Percentiles rank a stretch among this genome's conserved stretches.
Evolutionary conservation across 1,284 basidiomycete genomes (phyloP).

Genomic region (Naganishia albida): DNA sequence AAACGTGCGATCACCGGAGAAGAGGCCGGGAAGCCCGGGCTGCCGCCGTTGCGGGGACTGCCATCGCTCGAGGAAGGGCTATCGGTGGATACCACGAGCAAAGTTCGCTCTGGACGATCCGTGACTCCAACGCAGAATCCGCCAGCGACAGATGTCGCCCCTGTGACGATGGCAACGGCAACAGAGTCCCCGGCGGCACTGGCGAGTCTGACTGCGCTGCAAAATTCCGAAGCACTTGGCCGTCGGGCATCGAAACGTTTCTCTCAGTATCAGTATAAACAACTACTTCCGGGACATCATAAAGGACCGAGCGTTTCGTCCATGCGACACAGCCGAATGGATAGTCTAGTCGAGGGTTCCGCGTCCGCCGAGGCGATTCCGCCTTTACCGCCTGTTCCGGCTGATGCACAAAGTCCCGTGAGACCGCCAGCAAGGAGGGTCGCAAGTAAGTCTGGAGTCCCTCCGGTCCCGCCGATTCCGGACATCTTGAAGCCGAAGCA

Average conservation of each 20-base stretch:
- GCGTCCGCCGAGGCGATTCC: no score
- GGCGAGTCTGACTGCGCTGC: conserved; percentile 82
- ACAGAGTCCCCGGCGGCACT: conserved; percentile 66
- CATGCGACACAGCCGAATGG: conserved; percentile 30
- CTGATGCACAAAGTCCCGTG: conserved; percentile 40
- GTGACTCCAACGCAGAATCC: background rate
- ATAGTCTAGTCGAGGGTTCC: conserved; percentile 4
- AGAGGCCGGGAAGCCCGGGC: conserved; percentile 44
- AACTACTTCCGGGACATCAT: conserved; percentile 71
- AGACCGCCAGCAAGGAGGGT: conserved; percentile 44
- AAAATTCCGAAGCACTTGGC: conserved; percentile 81
- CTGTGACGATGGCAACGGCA: conserved; percentile 37
- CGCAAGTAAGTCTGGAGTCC: conserved; percentile 35
- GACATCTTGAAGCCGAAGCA: conserved; percentile 19
- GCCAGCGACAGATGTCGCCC: background rate
- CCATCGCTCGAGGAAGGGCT: conserved; percentile 15
- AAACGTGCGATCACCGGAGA: conserved; percentile 35
- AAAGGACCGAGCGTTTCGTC: conserved; percentile 50
- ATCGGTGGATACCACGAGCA: conserved; percentile 22
- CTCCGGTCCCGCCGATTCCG: conserved; percentile 47
- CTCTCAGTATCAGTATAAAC: conserved; percentile 92
- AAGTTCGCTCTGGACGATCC: background rate
- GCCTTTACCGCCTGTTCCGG: background rate
- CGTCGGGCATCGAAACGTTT: conserved; percentile 93
- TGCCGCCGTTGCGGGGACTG: conserved; percentile 36